Evolutionary conservation across 2,329 filamentous ascomycete genomes (phyloP), one percentile per base, ranked within the genome.

Genomic region (Venturiaceae sp.): DNA sequence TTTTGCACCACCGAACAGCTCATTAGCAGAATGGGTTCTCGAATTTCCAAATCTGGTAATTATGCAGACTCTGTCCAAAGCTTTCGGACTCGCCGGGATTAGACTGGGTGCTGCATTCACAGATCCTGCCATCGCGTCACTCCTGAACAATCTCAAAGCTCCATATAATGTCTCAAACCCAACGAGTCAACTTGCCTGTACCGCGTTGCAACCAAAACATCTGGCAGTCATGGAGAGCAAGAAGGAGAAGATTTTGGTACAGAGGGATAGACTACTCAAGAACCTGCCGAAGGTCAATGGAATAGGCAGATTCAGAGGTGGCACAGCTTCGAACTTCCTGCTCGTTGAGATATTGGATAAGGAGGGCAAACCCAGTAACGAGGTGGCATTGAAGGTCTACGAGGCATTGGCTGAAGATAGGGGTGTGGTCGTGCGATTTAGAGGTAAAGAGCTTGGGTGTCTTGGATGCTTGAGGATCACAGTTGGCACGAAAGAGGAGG

Each of bases 51-150:
- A 99, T 72, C 79, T 99, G 28, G 91, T 96, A 19, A 92, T 99
- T 59, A 90, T 97, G 89, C 94, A 99, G 78, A 99, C 94, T 1
- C 80, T 97, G n/a, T 95, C 89, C 67, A 99, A 99, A 73, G 94
- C 91, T 0, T 99, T 99, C 68, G 94, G 94, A 30, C 82, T 99
- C 68, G 94, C 94, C 3, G 94, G 92, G 55, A 96, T 99, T 69
- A 82, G 94, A 16, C 80, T 99, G 1, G 94, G 94, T 52, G 88
- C 85, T 7, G 90, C 90, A 0, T 99, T 96, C 69, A 82, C 89
- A 5, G 82, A 84, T 9, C 79, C 84, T 0, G 80, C 84, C 5
- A 86, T 99, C 62, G 91, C 92, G 2, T 73, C 75, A 16, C 77
- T 99, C 13, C 80, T 99, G 58, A 99, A 99, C 75, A 91, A 81